phyloP scores from a whole-genome alignment of 2,329 filamentous ascomycete genomes.

The Xylaria sp. region DNA sequence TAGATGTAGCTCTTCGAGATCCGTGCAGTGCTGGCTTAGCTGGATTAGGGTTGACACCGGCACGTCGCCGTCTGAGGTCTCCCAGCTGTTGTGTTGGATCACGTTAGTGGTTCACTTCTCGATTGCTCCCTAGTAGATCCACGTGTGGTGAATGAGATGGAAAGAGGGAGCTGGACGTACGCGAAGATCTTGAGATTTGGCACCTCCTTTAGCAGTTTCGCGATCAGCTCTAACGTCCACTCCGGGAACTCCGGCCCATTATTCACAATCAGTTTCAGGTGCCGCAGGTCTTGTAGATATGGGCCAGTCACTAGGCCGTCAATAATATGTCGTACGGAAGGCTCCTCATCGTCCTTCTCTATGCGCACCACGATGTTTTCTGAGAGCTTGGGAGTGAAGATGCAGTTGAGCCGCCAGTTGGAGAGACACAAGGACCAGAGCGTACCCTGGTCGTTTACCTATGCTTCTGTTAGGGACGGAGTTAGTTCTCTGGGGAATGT shows the following conservation, averaged over 20 bases:
- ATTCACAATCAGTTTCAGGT: slow-evolving; percentile 21
- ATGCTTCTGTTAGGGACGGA: not conserved
- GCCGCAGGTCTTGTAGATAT: slow-evolving; percentile 26
- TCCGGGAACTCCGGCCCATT: slow-evolving; percentile 21
- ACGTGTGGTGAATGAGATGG: not conserved
- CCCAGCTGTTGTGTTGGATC: slow-evolving; percentile 22
- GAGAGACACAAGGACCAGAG: slow-evolving; percentile 34
- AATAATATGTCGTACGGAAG: slow-evolving; percentile 4
- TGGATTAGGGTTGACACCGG: slow-evolving; percentile 20
- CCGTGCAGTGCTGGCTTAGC: slow-evolving; percentile 14
- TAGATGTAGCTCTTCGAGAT: slow-evolving; percentile 31
- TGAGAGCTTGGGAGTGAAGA: slow-evolving; percentile 32
- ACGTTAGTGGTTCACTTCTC: not conserved
- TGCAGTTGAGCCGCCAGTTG: slow-evolving; percentile 29
- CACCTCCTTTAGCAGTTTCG: slow-evolving; percentile 9
- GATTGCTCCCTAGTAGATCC: not conserved
- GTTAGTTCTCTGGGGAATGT: no score
- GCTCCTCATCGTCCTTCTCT: slow-evolving; percentile 15
- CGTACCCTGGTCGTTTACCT: slow-evolving; percentile 27
- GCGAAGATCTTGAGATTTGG: slow-evolving; percentile 31
- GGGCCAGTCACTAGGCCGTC: slow-evolving; percentile 26
- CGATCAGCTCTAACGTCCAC: slow-evolving; percentile 21
- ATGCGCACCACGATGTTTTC: slow-evolving; percentile 22
- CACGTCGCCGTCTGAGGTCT: slow-evolving; percentile 23
- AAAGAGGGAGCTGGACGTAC: slow-evolving; percentile 4